Percentiles rank a stretch among this genome's conserved stretches.
Conservation (phyloP, 2,329 filamentous ascomycete species). For the Calonectria pauciramosa region DNA sequence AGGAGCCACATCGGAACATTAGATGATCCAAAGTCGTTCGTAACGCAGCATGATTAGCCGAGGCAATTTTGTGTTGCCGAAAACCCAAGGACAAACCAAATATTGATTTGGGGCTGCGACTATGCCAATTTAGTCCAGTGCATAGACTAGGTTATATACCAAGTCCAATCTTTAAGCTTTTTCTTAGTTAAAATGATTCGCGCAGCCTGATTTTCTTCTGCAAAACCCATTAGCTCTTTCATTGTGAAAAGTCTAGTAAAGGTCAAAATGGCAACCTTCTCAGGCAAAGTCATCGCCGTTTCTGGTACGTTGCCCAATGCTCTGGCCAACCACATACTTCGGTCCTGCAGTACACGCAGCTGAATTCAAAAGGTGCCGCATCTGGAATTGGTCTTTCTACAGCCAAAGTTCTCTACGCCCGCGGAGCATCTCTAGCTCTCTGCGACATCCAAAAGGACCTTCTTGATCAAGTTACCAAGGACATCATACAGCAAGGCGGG, state of each 20-base stretch:
- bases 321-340: neutral
- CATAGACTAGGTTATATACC: no score
- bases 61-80: neutral
- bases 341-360: neutral
- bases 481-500: neutral
- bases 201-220: neutral
- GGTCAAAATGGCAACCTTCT: neutral
- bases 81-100: neutral
- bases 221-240: neutral
- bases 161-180: neutral
- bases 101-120: neutral
- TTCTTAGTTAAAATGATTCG: neutral
- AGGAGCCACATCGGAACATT: no score
- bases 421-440: conserved; percentile 13
- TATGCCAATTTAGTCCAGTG: neutral
- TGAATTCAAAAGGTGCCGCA: neutral
- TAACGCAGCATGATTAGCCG: neutral
- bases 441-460: conserved; percentile 9
- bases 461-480: neutral
- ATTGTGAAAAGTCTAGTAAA: neutral
- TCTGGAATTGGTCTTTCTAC: conserved; percentile 16
- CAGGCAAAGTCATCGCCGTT: conserved; percentile 13
- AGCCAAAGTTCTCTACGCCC: conserved; percentile 1
- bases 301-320: neutral
- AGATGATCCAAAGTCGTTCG: no score